phyloP scores from a whole-genome alignment of 1,284 basidiomycete species.

The Jaminaea rosea region DNA sequence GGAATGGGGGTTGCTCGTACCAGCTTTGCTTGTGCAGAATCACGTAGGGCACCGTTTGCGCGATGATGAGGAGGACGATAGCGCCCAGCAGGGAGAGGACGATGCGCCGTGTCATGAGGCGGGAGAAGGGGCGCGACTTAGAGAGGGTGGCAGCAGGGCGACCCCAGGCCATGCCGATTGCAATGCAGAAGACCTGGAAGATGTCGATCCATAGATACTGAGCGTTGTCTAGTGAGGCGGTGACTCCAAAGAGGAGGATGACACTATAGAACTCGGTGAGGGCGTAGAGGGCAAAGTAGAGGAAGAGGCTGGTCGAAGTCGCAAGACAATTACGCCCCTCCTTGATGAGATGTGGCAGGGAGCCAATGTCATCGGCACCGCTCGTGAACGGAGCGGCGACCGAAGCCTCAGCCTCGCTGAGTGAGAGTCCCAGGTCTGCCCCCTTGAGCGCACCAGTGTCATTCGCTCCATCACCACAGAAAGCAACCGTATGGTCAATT shows the following conservation, averaged over 20 bases:
- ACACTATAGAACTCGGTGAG: constrained; percentile 30
- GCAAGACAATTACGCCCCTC: constrained; percentile 20
- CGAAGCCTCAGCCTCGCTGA: constrained; percentile 24
- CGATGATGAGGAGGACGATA: constrained; percentile 18
- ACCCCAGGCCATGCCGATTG: constrained; percentile 19
- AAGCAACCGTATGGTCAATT: constrained; percentile 15
- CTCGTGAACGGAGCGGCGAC: constrained; percentile 28
- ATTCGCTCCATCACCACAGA: constrained; percentile 28
- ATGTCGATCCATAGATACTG: constrained; percentile 26
- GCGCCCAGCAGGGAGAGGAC: constrained; percentile 22
- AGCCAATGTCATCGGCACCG: constrained; percentile 11
- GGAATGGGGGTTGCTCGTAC: constrained; percentile 17
- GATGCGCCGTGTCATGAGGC: constrained; percentile 15
- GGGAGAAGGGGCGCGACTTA: constrained; percentile 9
- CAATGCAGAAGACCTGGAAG: constrained; percentile 19
- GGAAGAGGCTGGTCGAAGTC: constrained; percentile 18
- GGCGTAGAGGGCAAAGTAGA: constrained; percentile 20
- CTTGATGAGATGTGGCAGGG: constrained; percentile 13
- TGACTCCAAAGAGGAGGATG: constrained; percentile 20
- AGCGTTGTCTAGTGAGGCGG: constrained; percentile 24
- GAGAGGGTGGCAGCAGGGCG: constrained; percentile 14
- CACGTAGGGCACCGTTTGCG: constrained; percentile 18
- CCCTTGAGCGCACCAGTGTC: constrained; percentile 26
- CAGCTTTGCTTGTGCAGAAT: constrained; percentile 13
- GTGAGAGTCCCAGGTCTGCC: constrained; percentile 25